A percentile compares a stretch with the other conserved stretches of the same genome.
These are phyloP conservation scores for Sclerotinia sclerotiorum DNA, from an alignment of 2,329 filamentous ascomycete species.

Conservation along the genomic window DNA sequence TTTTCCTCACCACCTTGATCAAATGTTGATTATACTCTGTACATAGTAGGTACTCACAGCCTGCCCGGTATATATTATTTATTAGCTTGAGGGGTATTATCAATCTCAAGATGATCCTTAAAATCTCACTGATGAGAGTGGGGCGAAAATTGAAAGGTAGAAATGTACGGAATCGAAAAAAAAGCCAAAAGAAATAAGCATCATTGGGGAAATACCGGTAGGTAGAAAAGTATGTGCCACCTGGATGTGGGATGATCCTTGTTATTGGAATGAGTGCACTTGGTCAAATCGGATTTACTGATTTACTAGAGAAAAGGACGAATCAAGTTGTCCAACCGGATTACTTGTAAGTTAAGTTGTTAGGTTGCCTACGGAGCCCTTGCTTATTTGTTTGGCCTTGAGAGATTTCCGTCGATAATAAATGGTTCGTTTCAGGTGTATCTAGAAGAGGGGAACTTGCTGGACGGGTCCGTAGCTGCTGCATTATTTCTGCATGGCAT, in stretches of 20 bases:
- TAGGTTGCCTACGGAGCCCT: background rate
- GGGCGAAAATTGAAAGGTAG: background rate
- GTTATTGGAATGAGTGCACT: background rate
- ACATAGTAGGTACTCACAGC: too few species aligned
- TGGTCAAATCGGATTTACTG: background rate
- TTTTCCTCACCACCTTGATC: too few species aligned
- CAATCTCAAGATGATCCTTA: background rate
- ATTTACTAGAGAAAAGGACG: background rate
- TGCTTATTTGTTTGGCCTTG: background rate
- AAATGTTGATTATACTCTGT: too few species aligned
- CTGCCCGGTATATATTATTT: too few species aligned
- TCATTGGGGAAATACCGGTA: background rate
- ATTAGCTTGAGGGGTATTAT: too few species aligned
- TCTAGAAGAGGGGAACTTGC: background rate
- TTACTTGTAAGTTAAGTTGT: too few species aligned
- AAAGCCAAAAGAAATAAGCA: too few species aligned
- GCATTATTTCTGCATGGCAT: slow-evolving; percentile 1
- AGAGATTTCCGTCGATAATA: background rate
- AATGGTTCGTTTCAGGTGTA: slow-evolving; percentile 1
- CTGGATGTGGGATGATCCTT: background rate
- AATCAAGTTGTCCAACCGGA: background rate
- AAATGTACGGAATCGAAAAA: background rate
- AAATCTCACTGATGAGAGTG: background rate
- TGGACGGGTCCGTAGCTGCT: background rate
- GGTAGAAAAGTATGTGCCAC: background rate